phyloP scores from a whole-genome alignment of 1,284 basidiomycete genomes.

The Omphalotus olearius region DNA sequence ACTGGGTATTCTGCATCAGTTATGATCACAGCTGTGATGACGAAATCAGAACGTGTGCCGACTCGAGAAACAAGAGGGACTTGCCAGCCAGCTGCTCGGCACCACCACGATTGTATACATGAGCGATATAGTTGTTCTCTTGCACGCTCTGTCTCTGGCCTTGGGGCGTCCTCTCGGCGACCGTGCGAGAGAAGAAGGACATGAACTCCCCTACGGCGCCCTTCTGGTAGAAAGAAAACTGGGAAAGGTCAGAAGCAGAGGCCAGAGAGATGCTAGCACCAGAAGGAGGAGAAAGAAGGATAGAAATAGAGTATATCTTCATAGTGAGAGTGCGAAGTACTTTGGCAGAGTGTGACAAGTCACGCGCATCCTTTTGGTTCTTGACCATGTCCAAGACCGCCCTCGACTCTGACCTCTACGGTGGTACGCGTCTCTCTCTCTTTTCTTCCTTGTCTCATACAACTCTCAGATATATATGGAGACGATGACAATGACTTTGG shows the following conservation, averaged over 20 bases:
- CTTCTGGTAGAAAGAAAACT: conserved; percentile 93
- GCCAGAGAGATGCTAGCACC: conserved; percentile 64
- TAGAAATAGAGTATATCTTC: conserved; percentile 67
- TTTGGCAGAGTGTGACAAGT: not conserved
- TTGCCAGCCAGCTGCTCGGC: conserved; percentile 75
- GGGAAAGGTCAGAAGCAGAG: conserved; percentile 80
- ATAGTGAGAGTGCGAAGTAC: no score
- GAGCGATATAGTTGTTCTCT: conserved; percentile 92
- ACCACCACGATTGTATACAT: conserved; percentile 87
- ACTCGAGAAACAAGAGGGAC: conserved; percentile 22
- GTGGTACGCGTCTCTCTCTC: conserved; percentile 18
- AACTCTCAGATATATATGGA: conserved; percentile 32
- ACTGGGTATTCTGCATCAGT: conserved; percentile 97
- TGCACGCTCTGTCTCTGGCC: conserved; percentile 92
- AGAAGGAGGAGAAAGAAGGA: conserved; percentile 54
- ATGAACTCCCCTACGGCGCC: conserved; percentile 86
- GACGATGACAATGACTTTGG: conserved; percentile 35
- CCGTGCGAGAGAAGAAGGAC: conserved; percentile 89
- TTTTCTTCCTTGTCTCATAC: not conserved
- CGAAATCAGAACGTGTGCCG: no score
- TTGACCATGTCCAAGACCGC: conserved; percentile 3
- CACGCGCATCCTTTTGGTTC: no score
- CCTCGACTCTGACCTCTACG: conserved; percentile 34
- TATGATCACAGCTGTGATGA: conserved; percentile 75
- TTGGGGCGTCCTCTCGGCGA: conserved; percentile 84